These are phyloP conservation scores for Backusella liffmaniae DNA, from an alignment of 192 early-diverging fungal species.

Conservation along the genomic window DNA sequence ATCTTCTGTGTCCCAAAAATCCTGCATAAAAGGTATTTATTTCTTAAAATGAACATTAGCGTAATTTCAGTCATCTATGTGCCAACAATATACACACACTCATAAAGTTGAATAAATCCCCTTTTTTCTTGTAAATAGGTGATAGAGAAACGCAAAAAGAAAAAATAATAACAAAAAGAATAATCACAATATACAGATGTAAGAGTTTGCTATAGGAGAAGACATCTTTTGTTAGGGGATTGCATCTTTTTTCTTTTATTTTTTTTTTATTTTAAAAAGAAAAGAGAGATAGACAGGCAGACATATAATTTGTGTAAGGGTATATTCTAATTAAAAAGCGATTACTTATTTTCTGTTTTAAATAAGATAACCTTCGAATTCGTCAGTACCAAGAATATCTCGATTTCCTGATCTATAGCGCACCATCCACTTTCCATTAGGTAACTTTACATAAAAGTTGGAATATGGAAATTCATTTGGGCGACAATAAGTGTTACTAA, in stretches of 20 bases:
- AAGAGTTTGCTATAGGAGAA: background rate
- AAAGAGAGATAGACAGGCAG: background rate
- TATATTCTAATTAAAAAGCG: background rate
- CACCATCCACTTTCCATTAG: conserved; percentile 40
- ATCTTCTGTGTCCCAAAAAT: background rate
- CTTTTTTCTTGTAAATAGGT: background rate
- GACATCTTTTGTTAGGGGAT: background rate
- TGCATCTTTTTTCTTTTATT: background rate
- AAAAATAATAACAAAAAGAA: background rate
- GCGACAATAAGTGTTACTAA: conserved; percentile 25
- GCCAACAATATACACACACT: background rate
- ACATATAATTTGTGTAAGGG: background rate
- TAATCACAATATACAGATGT: background rate
- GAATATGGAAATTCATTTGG: conserved; percentile 36
- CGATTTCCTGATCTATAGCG: conserved; percentile 34
- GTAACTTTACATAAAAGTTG: conserved; percentile 35
- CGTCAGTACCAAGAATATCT: conserved; percentile 37
- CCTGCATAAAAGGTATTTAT: background rate
- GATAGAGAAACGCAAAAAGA: background rate
- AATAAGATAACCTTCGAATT: conserved; percentile 35
- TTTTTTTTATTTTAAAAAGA: background rate
- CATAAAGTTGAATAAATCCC: background rate
- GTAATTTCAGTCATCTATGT: background rate
- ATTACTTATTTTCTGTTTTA: conserved; percentile 7
- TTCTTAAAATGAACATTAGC: background rate